Evolutionary conservation across 169 alveolate species (phyloP).

Genomic region (Cryptosporidium ubiquitum): DNA sequence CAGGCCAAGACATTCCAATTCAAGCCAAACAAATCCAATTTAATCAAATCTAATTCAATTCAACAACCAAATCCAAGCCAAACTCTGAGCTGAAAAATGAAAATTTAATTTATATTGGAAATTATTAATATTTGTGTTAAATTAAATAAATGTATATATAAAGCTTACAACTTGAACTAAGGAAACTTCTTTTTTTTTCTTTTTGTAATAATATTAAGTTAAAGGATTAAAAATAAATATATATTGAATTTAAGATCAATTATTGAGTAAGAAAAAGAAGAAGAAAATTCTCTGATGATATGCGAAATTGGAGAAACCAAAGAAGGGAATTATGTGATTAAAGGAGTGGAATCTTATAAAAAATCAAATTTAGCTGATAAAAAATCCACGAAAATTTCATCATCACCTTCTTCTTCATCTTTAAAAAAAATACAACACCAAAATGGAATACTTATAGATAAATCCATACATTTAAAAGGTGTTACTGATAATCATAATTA

Average conservation of each 20-base stretch:
- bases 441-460: not conserved
- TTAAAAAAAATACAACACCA: not conserved
- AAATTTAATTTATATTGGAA: no score
- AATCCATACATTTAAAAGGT: not conserved
- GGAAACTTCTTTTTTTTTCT: not conserved
- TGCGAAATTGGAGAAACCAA: constrained; percentile 35
- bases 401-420: not conserved
- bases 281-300: constrained; percentile 41
- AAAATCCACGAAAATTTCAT: not conserved
- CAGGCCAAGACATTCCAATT: no score
- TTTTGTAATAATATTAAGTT: no score
- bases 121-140: no score
- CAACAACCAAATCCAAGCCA: no score
- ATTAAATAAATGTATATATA: no score
- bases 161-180: no score
- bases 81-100: no score
- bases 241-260: not conserved
- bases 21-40: not conserved
- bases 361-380: not conserved
- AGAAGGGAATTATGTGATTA: constrained; percentile 35
- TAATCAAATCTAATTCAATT: no score
- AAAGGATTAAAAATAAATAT: no score
- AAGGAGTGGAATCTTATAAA: constrained; percentile 50
- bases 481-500: not conserved
- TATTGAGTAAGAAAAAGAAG: not conserved